These are phyloP conservation scores for Claviceps fusiformis DNA, from an alignment of 2,329 filamentous ascomycete genomes.

Conservation along the genomic window DNA sequence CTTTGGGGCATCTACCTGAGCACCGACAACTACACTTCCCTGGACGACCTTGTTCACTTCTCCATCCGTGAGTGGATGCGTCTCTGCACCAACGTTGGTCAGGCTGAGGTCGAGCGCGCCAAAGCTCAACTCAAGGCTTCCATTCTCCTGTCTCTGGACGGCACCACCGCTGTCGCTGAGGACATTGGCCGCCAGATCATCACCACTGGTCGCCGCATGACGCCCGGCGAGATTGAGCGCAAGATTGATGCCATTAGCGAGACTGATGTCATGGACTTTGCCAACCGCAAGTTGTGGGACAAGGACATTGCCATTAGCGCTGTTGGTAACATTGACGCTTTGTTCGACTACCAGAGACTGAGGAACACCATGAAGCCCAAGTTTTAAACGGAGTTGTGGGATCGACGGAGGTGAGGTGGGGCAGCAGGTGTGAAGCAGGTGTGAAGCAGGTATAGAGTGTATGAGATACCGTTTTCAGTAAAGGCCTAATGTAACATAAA, in stretches of 20 bases:
- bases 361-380: conserved; percentile 82
- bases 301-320: conserved; percentile 90
- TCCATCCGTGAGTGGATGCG: conserved; percentile 96
- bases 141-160: conserved; percentile 91
- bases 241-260: conserved; percentile 78
- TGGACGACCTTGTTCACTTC: conserved; percentile 97
- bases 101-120: conserved; percentile 90
- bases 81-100: conserved; percentile 73
- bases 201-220: conserved; percentile 87
- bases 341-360: conserved; percentile 65
- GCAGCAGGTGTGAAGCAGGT: conserved; percentile 22
- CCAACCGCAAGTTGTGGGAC: conserved; percentile 92
- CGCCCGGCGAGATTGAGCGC: conserved; percentile 86
- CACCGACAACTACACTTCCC: conserved; percentile 69
- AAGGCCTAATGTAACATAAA: conserved; percentile 42
- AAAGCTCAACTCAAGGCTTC: conserved; percentile 99
- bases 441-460: conserved; percentile 39
- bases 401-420: conserved; percentile 11
- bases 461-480: conserved; percentile 35
- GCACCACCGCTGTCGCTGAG: conserved; percentile 92
- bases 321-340: conserved; percentile 81
- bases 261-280: conserved; percentile 96
- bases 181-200: conserved; percentile 98
- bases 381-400: conserved; percentile 29
- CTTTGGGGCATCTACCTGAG: conserved; percentile 99